A percentile compares a stretch with the other conserved stretches of the same genome.
Evolutionary conservation across 306 rosid species (phyloP).

Genomic region (Fragaria iinumae): DNA sequence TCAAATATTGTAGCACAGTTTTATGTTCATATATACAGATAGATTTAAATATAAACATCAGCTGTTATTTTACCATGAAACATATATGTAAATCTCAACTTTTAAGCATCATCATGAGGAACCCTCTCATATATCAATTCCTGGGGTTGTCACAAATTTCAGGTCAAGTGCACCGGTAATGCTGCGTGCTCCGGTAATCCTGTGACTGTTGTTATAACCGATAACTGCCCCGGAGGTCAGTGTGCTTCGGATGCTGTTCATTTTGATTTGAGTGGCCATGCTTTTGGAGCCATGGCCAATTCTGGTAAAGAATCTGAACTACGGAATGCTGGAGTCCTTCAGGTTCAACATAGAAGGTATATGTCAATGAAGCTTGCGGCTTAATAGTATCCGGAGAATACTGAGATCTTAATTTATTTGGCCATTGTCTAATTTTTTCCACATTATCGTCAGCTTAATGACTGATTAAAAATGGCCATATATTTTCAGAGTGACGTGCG

Average conservation of each 20-base stretch:
- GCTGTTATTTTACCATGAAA: background rate
- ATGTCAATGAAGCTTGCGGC: background rate
- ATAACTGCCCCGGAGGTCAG: conserved; percentile 54
- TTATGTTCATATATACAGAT: background rate
- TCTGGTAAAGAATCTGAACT: conserved; percentile 44
- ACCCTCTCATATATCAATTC: background rate
- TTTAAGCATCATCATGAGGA: background rate
- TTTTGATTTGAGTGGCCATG: conserved; percentile 79
- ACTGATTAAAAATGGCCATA: background rate
- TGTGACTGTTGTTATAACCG: conserved; percentile 63
- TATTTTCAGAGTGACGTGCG: conserved; percentile 49
- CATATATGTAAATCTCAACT: background rate
- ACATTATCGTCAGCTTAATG: background rate
- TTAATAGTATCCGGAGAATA: background rate
- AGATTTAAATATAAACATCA: background rate
- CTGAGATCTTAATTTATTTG: background rate
- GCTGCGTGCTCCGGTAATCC: conserved; percentile 57
- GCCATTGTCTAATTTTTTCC: background rate
- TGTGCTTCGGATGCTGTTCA: conserved; percentile 53
- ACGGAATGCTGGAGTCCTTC: conserved; percentile 50
- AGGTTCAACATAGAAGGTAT: conserved; percentile 59
- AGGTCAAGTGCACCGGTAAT: conserved; percentile 65
- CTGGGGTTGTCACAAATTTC: conserved; percentile 5
- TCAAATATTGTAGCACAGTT: background rate
- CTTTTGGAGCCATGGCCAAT: conserved; percentile 85